These are phyloP conservation scores for Botrytis deweyae DNA, from an alignment of 2,329 filamentous ascomycete genomes.

Conservation along the genomic window DNA sequence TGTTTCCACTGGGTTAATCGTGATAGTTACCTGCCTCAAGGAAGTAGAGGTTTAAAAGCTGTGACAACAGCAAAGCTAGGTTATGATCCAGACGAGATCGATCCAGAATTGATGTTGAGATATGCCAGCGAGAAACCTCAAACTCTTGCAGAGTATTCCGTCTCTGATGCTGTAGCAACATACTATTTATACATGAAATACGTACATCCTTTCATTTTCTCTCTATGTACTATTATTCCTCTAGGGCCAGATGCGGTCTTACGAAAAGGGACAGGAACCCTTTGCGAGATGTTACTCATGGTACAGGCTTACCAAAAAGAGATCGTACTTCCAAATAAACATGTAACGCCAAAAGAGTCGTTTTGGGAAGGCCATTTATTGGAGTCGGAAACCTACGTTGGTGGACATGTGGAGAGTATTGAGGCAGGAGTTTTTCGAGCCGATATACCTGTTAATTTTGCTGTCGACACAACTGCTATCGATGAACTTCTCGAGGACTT, in stretches of 20 bases:
- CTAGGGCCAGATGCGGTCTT: conserved; percentile 89
- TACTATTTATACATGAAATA: conserved; percentile 99
- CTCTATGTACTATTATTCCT: conserved; percentile 92
- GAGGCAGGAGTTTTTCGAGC: conserved; percentile 95
- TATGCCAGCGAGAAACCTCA: conserved; percentile 88
- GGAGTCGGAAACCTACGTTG: conserved; percentile 96
- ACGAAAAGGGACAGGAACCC: conserved; percentile 92
- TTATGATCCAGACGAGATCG: conserved; percentile 96
- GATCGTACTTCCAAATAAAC: conserved; percentile 95
- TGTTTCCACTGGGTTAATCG: conserved; percentile 99
- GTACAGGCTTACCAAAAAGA: conserved; percentile 91
- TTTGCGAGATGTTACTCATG: conserved; percentile 99
- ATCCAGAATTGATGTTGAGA: conserved; percentile 95
- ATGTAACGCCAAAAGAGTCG: conserved; percentile 82
- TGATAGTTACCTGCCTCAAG: conserved; percentile 96
- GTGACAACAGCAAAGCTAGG: conserved; percentile 97
- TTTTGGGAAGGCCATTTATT: conserved; percentile 97
- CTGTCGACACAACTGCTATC: conserved; percentile 81
- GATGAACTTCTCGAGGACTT: conserved; percentile 86
- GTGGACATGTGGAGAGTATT: conserved; percentile 98
- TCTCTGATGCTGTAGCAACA: conserved; percentile 96
- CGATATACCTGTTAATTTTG: conserved; percentile 93
- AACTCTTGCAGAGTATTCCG: conserved; percentile 94
- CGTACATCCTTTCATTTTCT: conserved; percentile 99
- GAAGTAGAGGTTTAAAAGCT: conserved; percentile 93